Conservation (phyloP, 2,329 filamentous ascomycete species). For the Clarireedia paspali region DNA sequence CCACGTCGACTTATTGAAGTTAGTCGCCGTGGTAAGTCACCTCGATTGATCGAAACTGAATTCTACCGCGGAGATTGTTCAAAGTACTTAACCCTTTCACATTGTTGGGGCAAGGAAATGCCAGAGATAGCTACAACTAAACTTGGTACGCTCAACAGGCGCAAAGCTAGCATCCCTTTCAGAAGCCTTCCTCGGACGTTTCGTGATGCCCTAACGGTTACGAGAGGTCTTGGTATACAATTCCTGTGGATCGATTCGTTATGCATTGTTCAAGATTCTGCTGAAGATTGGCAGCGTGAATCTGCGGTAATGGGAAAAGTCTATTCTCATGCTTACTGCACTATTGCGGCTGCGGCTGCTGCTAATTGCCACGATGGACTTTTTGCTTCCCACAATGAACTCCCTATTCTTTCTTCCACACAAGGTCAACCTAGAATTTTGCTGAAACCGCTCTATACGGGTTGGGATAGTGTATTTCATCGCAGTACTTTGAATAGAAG, state of each 20-base stretch:
- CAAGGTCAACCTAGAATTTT: background rate
- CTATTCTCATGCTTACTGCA: constrained; percentile 12
- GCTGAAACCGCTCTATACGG: background rate
- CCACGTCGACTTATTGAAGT: constrained; percentile 15
- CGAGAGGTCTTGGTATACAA: constrained; percentile 1
- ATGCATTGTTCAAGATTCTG: constrained; percentile 6
- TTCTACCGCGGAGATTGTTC: background rate
- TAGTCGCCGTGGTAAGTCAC: background rate
- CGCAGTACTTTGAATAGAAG: constrained; percentile 13
- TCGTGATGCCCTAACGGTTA: constrained; percentile 5
- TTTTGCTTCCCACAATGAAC: constrained; percentile 3
- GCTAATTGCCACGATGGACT: background rate
- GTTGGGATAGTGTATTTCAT: constrained; percentile 4
- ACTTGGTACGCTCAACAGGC: constrained; percentile 1
- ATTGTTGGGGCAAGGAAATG: constrained; percentile 10
- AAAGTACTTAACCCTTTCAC: constrained; percentile 9
- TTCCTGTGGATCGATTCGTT: constrained; percentile 7
- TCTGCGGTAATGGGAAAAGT: constrained; percentile 14
- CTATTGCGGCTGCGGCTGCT: constrained; percentile 10
- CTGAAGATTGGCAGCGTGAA: constrained; percentile 16
- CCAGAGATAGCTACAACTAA: constrained; percentile 8
- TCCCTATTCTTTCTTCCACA: background rate
- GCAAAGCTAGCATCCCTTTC: constrained; percentile 5
- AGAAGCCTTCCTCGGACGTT: constrained; percentile 1
- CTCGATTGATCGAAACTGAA: constrained; percentile 6